Base-by-base conservation (phyloP, 2,329 filamentous ascomycete species). In the Claviceps paspali region DNA sequence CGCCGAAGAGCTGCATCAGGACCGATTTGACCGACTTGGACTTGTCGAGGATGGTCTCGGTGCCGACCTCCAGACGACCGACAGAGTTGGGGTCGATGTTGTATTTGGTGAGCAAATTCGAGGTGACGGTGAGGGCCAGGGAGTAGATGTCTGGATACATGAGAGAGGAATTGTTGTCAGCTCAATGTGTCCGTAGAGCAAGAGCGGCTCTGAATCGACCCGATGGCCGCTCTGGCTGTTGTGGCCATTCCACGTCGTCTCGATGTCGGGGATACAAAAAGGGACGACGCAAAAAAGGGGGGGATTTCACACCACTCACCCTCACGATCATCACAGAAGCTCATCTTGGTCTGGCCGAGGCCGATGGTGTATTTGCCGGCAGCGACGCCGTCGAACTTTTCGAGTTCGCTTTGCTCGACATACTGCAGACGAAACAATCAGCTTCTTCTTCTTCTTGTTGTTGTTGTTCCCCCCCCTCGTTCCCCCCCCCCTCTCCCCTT, bases 11-110 rank as follows among this genome's bases (percentile, higher is more conserved):
- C 67, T 87, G 82, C 82, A 88, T 88, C 47, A 88, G 65, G 44
- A 88, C 81, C 22, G 81, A 80, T 73, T 88, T 88, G 65, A 87
- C 82, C 32, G 82, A 87, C 71, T 88, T 88, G 57, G 82, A 87
- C 69, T 88, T 88, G 72, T 88, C 82, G 53, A 88, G 67, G 39
- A 88, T 67, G 46, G 82, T 88, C 70, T 88, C 82, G 38, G 82
- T 88, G 53, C 82, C 82, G 52, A 88, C 82, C 65, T 88, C 82
- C 53, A 88, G 69, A 51, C 82, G 79, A 48, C 82, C 82, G 55
- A 88, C 76, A 45, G 76, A 76, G 61, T 79, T 78, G 53, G 75
- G 62, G 61, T 91, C 82, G 62, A 91, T 77, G 53, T 78, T 76
- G 72, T 88, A 87, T 61, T 88, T 88, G 61, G 74, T 73, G 52